Percentiles rank a stretch among this genome's conserved stretches.
phyloP scores from a whole-genome alignment of 305 asterid species.

The Fraxinus platypoda region DNA sequence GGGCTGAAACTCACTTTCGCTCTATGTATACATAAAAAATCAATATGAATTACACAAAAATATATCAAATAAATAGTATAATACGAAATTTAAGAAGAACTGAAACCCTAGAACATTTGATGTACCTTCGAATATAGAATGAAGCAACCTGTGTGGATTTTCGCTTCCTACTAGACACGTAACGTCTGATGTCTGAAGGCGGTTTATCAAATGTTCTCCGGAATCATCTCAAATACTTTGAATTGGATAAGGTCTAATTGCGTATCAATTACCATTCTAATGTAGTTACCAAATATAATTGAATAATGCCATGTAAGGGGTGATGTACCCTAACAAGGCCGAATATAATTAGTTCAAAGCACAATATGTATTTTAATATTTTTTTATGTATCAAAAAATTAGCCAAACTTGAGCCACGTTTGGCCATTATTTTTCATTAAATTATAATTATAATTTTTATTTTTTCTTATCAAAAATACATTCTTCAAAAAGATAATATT shows the following conservation, averaged over 20 bases:
- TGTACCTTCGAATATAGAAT: slow-evolving; percentile 23
- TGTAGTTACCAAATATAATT: not conserved
- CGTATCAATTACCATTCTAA: not conserved
- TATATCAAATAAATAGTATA: slow-evolving; percentile 16
- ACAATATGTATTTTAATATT: not conserved
- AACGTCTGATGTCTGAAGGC: slow-evolving; percentile 11
- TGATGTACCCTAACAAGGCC: too few species aligned
- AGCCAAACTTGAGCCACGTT: not conserved
- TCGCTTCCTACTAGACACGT: not conserved
- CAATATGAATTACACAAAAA: not conserved
- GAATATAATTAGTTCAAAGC: not conserved
- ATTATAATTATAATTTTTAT: too few species aligned
- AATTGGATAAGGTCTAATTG: slow-evolving; percentile 24
- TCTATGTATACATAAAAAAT: slow-evolving; percentile 19
- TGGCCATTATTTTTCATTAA: too few species aligned
- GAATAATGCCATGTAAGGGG: too few species aligned
- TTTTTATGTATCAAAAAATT: too few species aligned
- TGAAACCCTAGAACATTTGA: slow-evolving; percentile 38
- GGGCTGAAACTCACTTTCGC: slow-evolving; percentile 48
- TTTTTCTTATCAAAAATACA: too few species aligned
- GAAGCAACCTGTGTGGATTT: not conserved
- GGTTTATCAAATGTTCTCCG: slow-evolving; percentile 25
- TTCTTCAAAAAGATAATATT: too few species aligned
- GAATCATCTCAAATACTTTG: slow-evolving; percentile 14
- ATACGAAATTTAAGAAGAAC: slow-evolving; percentile 19